Conservation (phyloP, 2,329 filamentous ascomycete species). For the Domatiomyces globalis region DNA sequence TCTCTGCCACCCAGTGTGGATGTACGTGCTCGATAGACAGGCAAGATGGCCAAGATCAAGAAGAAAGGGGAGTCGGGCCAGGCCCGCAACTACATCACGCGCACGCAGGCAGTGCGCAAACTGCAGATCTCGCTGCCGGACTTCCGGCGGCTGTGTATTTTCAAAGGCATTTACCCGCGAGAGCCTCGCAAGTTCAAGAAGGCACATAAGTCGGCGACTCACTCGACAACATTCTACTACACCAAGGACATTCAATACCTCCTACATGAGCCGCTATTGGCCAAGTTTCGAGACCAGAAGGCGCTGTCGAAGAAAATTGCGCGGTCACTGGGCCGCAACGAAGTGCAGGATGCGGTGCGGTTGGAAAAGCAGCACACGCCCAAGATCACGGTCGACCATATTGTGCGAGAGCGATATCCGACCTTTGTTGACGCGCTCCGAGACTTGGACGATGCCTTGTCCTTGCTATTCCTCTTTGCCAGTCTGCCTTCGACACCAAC, state of each 20-base stretch:
- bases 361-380: conserved; percentile 85
- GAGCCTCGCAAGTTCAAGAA: conserved; percentile 97
- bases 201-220: conserved; percentile 77
- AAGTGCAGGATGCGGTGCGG: conserved; percentile 74
- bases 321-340: conserved; percentile 76
- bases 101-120: conserved; percentile 93
- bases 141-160: conserved; percentile 96
- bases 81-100: conserved; percentile 96
- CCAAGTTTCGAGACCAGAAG: conserved; percentile 96
- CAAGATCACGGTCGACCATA: conserved; percentile 82
- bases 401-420: conserved; percentile 94
- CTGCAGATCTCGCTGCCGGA: conserved; percentile 93
- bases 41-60: conserved; percentile 62
- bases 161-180: conserved; percentile 97
- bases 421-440: conserved; percentile 89
- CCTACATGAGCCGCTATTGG: conserved; percentile 83
- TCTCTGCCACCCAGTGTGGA: not conserved
- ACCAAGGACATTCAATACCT: conserved; percentile 97
- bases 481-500: conserved; percentile 81
- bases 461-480: conserved; percentile 93
- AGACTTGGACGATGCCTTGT: conserved; percentile 91
- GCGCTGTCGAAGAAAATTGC: conserved; percentile 95
- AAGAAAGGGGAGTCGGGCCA: conserved; percentile 83
- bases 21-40: not conserved
- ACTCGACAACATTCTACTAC: conserved; percentile 81